Conservation (phyloP, 2,329 filamentous ascomycete genomes). For the Nemania sp. region DNA sequence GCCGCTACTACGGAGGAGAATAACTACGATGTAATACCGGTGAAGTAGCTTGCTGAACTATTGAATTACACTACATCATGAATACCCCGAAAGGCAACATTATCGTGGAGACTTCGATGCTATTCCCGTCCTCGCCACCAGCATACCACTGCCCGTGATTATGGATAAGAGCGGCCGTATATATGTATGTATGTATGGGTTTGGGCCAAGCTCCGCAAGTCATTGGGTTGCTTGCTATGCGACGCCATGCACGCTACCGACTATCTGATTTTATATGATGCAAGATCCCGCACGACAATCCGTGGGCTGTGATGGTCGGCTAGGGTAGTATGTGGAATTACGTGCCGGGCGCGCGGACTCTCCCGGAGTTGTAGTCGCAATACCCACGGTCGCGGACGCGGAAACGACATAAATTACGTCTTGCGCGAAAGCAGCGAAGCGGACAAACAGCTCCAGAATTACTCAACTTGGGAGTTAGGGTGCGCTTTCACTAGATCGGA, state of each 20-base stretch:
- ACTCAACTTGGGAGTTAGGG: too few species aligned
- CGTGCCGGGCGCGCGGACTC: slow-evolving; percentile 5
- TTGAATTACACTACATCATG: too few species aligned
- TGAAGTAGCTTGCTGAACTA: too few species aligned
- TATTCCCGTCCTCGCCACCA: neutral
- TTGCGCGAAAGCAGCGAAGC: too few species aligned
- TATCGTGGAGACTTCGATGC: neutral
- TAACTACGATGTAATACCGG: slow-evolving; percentile 1
- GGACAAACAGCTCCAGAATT: too few species aligned
- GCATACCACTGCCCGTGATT: neutral
- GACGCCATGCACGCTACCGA: slow-evolving; percentile 10
- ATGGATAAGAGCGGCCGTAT: too few species aligned
- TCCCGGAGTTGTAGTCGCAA: slow-evolving; percentile 1
- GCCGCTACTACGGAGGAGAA: neutral
- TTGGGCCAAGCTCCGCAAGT: neutral
- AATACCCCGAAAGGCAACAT: neutral
- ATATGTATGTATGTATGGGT: too few species aligned
- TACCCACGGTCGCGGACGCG: neutral
- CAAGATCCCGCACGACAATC: slow-evolving; percentile 18
- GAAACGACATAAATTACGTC: neutral
- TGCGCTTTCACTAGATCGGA: too few species aligned
- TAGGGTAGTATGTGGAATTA: slow-evolving; percentile 3
- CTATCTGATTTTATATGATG: slow-evolving; percentile 16
- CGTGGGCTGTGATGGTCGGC: neutral
- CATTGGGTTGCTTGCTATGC: slow-evolving; percentile 10